These are phyloP conservation scores for Sphaerulina populicola DNA, from an alignment of 2,329 filamentous ascomycete species.

Conservation along the genomic window DNA sequence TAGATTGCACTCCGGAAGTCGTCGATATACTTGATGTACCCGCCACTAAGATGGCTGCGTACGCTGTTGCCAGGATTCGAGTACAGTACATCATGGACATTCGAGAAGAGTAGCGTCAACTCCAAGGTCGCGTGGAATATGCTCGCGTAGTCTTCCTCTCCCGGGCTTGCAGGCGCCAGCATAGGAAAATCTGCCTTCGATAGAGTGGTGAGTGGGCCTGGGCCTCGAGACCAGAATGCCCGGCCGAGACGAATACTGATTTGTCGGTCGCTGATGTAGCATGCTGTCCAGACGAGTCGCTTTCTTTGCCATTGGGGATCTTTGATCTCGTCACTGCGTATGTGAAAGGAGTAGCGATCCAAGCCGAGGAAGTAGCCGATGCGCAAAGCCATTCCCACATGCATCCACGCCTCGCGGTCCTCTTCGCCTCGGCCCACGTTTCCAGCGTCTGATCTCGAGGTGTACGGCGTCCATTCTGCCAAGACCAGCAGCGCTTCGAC, in stretches of 20 bases:
- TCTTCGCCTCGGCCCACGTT: slow-evolving; percentile 63
- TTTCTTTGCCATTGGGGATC: slow-evolving; percentile 54
- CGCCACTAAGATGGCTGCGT: slow-evolving; percentile 60
- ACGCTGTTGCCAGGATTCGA: slow-evolving; percentile 62
- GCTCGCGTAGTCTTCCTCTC: slow-evolving; percentile 58
- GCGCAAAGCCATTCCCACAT: slow-evolving; percentile 61
- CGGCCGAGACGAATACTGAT: slow-evolving; percentile 64
- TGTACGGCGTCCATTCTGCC: slow-evolving; percentile 65
- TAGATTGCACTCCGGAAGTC: slow-evolving; percentile 62
- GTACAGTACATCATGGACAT: slow-evolving; percentile 66
- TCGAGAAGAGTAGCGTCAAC: slow-evolving; percentile 62
- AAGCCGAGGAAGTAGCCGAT: slow-evolving; percentile 63
- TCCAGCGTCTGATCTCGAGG: slow-evolving; percentile 51
- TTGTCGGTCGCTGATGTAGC: slow-evolving; percentile 58
- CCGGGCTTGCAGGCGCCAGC: slow-evolving; percentile 49
- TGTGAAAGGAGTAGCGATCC: slow-evolving; percentile 59
- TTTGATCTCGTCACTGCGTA: slow-evolving; percentile 49
- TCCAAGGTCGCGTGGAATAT: slow-evolving; percentile 65
- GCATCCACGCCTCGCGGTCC: slow-evolving; percentile 69
- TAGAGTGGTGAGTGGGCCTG: slow-evolving; percentile 57
- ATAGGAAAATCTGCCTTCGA: slow-evolving; percentile 61
- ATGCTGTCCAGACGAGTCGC: slow-evolving; percentile 59
- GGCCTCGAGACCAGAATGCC: slow-evolving; percentile 65
- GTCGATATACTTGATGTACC: slow-evolving; percentile 68
- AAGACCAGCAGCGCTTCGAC: slow-evolving; percentile 62